Base-by-base conservation (phyloP, 345 rosid genomes). In the Euclidium syriacum region DNA sequence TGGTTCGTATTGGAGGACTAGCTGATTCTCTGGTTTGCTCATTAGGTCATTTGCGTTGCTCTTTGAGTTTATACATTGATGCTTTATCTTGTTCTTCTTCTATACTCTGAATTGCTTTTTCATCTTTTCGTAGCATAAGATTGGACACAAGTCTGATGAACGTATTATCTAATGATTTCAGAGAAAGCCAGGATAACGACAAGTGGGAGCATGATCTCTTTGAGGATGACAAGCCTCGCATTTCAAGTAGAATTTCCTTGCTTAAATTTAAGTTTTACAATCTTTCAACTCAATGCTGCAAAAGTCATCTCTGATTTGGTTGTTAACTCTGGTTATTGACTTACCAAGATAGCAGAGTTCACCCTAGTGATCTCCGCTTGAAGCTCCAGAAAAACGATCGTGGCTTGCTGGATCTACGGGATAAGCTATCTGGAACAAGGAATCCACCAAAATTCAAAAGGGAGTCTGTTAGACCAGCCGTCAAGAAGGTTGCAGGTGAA, bases 201-300 rank as follows among this genome's bases (percentile, higher is more conserved):
- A 91, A 80, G 70, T 91, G 98, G 98, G 87, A 88, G 77, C 95
- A 91, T 66, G 98, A 91, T 80, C 95, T 91, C 61, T 88, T 65
- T 53, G 58, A 77, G 0, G 73, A 74, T 15, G 74, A 76, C 40
- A 77, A 53, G 54, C 81, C 76, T 33, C 81, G 5, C 3, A 15
- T 55, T 59, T 81, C 94, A 78, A 78, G 98, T 91, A 91, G 58
- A 81, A 41, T 65, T 27, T 30, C 17, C 27, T 38, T 49, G 73
- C 49, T 71, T 54, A 54, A 61, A 59, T 60, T 78, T 68, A 62
- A 68, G 22, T 65, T 62, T 58, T 78, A 57, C 69, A 64, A 46
- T 76, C 64, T n/a, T n/a, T n/a, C n/a, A n/a, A 30, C 77, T 75
- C 65, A 73, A 75, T 75, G 69, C 70, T 73, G 61, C 56, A 64